A percentile compares a stretch with the other conserved stretches of the same genome.
These are phyloP conservation scores for Vaccinium corymbosum DNA, from an alignment of 148 eudicot genomes.

Conservation along the genomic window DNA sequence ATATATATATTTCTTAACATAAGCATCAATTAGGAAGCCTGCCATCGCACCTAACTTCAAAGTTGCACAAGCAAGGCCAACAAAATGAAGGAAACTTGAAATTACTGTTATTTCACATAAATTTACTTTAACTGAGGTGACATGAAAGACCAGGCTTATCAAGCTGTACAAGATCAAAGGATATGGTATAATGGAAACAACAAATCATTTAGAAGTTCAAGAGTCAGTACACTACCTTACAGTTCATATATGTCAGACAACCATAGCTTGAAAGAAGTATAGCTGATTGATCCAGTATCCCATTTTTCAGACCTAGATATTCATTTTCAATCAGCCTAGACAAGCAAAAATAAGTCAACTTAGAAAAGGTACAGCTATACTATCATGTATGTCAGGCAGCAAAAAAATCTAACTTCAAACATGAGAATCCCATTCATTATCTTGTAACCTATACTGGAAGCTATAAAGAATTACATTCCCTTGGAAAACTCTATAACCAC, in stretches of 20 bases:
- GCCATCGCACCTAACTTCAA: neutral
- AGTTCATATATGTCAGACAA: slow-evolving; percentile 90
- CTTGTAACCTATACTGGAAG: neutral
- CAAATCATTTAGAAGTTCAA: neutral
- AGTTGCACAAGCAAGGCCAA: slow-evolving; percentile 8
- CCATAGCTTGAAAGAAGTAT: slow-evolving; percentile 83
- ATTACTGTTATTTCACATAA: neutral
- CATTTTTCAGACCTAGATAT: slow-evolving; percentile 86
- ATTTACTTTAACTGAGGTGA: neutral
- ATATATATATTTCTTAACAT: neutral
- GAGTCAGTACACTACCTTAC: slow-evolving; percentile 62
- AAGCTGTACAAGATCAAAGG: neutral
- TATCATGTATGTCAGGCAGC: neutral
- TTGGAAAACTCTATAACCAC: slow-evolving; percentile 4
- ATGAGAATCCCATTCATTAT: neutral
- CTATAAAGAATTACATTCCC: neutral
- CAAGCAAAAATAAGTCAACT: slow-evolving; percentile 8
- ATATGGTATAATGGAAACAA: neutral
- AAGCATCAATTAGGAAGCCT: neutral
- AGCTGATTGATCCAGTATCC: slow-evolving; percentile 97
- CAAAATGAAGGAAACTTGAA: neutral
- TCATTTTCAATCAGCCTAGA: slow-evolving; percentile 92
- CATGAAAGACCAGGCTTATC: neutral
- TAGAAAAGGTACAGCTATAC: neutral
- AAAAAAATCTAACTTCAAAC: neutral